Percentiles rank a stretch among this genome's conserved stretches.
These are phyloP conservation scores for Pisolithus tinctorius DNA, from an alignment of 768 basidiomycete genomes.

Conservation along the genomic window DNA sequence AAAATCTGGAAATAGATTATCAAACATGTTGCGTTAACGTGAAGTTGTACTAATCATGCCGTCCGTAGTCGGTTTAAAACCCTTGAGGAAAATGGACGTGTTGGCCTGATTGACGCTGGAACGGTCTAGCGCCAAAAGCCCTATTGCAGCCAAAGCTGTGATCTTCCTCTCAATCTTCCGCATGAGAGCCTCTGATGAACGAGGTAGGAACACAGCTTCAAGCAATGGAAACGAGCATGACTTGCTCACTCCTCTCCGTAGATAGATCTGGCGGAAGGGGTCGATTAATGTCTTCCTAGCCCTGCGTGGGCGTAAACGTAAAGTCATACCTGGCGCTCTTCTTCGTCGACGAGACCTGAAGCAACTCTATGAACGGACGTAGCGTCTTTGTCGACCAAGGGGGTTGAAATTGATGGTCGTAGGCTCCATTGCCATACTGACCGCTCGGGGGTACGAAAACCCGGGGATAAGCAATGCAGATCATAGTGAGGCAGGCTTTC, in stretches of 20 bases:
- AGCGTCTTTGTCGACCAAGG: no score
- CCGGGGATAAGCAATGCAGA: no score
- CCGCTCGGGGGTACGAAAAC: no score
- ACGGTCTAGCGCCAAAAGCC: conserved; percentile 52
- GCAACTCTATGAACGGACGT: no score
- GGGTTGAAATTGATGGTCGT: no score
- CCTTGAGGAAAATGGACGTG: conserved; percentile 49
- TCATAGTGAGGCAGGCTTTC: no score
- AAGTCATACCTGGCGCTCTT: neutral
- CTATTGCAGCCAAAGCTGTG: conserved; percentile 48
- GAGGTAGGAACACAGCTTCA: neutral
- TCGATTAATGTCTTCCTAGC: conserved; percentile 50
- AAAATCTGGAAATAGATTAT: conserved; percentile 32
- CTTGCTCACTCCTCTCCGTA: conserved; percentile 43
- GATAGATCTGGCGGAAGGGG: conserved; percentile 53
- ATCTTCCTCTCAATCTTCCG: conserved; percentile 58
- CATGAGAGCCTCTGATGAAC: conserved; percentile 32
- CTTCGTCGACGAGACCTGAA: neutral
- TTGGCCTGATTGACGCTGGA: conserved; percentile 53
- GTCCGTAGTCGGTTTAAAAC: conserved; percentile 47
- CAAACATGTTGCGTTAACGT: neutral
- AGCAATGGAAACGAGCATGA: neutral
- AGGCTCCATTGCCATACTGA: no score
- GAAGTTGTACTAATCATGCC: conserved; percentile 14
- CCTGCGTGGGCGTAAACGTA: conserved; percentile 33